phyloP scores from a whole-genome alignment of 2,329 filamentous ascomycete species.

The Drechslerella dactyloides region DNA sequence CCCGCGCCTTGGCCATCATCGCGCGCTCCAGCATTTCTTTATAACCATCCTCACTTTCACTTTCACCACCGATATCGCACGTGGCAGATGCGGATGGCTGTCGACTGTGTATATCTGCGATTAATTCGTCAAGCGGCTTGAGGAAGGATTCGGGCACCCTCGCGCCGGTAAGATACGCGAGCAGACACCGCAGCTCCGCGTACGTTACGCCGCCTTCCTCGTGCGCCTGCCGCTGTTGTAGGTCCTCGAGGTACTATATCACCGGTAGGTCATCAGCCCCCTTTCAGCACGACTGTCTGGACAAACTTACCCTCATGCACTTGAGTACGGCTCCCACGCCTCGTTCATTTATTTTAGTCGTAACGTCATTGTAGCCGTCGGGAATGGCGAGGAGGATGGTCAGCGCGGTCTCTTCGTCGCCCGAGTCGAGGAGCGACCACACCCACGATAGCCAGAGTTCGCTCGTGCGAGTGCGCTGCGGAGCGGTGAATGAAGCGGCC shows the following conservation, averaged over 20 bases:
- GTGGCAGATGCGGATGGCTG: too few species aligned
- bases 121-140: constrained; percentile 61
- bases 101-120: constrained; percentile 56
- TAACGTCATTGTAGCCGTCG: constrained; percentile 49
- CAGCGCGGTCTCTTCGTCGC: constrained; percentile 50
- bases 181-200: constrained; percentile 48
- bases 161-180: constrained; percentile 45
- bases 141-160: constrained; percentile 20
- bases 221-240: constrained; percentile 55
- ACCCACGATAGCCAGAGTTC: constrained; percentile 69
- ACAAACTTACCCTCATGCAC: constrained; percentile 57
- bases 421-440: constrained; percentile 63
- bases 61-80: too few species aligned
- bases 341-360: constrained; percentile 31
- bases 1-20: constrained; percentile 70
- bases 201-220: constrained; percentile 51
- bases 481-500: constrained; percentile 59
- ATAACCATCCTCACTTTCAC: constrained; percentile 57
- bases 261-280: constrained; percentile 63
- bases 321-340: constrained; percentile 58
- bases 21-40: constrained; percentile 64
- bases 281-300: constrained; percentile 42
- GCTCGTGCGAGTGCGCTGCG: constrained; percentile 58
- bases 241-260: constrained; percentile 50
- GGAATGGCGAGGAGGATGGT: constrained; percentile 35